These are phyloP conservation scores for Lonicera japonica DNA, from an alignment of 129 eudicot genomes.

Conservation along the genomic window DNA sequence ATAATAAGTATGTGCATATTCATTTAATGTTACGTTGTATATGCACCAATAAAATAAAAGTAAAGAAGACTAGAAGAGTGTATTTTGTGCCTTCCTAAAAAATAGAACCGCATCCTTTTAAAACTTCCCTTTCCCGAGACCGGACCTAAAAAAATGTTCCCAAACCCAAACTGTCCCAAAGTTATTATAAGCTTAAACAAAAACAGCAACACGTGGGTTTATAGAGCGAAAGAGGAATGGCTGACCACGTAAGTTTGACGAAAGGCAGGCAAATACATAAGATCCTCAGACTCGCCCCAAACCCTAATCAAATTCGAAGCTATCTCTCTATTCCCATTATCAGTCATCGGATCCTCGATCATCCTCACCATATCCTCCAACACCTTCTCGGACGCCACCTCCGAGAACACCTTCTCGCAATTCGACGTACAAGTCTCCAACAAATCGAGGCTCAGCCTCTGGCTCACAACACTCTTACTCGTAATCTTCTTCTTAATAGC, in stretches of 20 bases:
- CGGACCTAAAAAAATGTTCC: too few relatives aligned
- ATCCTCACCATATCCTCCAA: conserved; percentile 80
- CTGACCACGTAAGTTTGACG: conserved; percentile 78
- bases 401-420: conserved; percentile 90
- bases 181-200: too few relatives aligned
- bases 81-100: too few relatives aligned
- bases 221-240: background rate
- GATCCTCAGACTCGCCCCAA: conserved; percentile 88
- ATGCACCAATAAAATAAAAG: too few relatives aligned
- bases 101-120: too few relatives aligned
- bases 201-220: background rate
- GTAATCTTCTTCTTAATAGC: conserved; percentile 61
- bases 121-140: too few relatives aligned
- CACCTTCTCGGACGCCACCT: conserved; percentile 90
- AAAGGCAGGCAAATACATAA: conserved; percentile 80
- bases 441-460: conserved; percentile 56
- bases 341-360: conserved; percentile 53
- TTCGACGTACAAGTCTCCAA: conserved; percentile 76
- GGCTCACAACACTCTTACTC: conserved; percentile 29
- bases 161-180: too few relatives aligned
- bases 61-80: too few relatives aligned
- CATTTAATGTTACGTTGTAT: too few relatives aligned
- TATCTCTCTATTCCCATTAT: conserved; percentile 37
- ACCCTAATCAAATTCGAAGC: conserved; percentile 70
- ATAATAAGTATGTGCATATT: too few relatives aligned